Percentiles rank a stretch among this genome's conserved stretches.
Conservation (phyloP, 306 rosid species). For the Sicyos edulis region DNA sequence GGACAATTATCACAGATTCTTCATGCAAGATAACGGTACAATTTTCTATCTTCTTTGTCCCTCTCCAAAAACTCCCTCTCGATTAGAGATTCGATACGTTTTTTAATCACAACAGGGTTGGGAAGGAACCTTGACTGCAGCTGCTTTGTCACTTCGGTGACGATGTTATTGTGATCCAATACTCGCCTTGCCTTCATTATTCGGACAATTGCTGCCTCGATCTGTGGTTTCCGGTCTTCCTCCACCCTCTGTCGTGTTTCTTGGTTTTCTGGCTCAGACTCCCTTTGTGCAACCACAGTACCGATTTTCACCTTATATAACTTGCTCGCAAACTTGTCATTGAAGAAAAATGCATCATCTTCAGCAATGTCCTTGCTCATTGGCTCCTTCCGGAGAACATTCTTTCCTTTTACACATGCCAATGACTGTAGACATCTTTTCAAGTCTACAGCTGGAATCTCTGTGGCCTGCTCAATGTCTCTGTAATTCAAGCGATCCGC, state of each 20-base stretch:
- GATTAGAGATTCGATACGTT: slow-evolving; percentile 79
- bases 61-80: slow-evolving; percentile 84
- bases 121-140: slow-evolving; percentile 63
- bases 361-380: slow-evolving; percentile 75
- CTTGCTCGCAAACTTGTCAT: slow-evolving; percentile 68
- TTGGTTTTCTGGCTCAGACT: slow-evolving; percentile 74
- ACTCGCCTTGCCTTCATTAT: slow-evolving; percentile 77
- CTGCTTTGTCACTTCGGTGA: slow-evolving; percentile 78
- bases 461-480: slow-evolving; percentile 78
- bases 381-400: slow-evolving; percentile 81
- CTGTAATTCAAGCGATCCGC: slow-evolving; percentile 58
- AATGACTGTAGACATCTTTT: slow-evolving; percentile 81
- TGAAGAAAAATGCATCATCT: slow-evolving; percentile 60
- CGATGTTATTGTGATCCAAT: slow-evolving; percentile 69
- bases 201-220: slow-evolving; percentile 76
- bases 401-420: slow-evolving; percentile 80
- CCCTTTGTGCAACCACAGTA: slow-evolving; percentile 77
- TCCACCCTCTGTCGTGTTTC: slow-evolving; percentile 82
- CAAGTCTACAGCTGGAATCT: slow-evolving; percentile 61
- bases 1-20: slow-evolving; percentile 13
- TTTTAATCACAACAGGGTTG: slow-evolving; percentile 71
- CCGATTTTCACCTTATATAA: slow-evolving; percentile 75
- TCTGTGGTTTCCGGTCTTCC: slow-evolving; percentile 79
- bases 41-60: slow-evolving; percentile 51
- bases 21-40: slow-evolving; percentile 67